phyloP scores from a whole-genome alignment of 2,329 filamentous ascomycete genomes.

The Monosporascus ibericus region DNA sequence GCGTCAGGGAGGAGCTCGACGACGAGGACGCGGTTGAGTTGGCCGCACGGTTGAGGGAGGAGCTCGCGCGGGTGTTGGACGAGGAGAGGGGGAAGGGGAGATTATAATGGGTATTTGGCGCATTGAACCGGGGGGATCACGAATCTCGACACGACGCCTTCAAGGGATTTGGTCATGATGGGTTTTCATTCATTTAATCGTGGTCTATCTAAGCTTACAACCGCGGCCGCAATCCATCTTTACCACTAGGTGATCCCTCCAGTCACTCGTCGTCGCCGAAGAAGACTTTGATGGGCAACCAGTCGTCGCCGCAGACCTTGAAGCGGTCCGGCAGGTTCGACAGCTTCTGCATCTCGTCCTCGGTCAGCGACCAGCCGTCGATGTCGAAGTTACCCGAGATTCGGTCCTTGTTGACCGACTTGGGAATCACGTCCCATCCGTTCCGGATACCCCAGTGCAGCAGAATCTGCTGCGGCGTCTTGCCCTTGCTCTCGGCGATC shows the following conservation, averaged over 20 bases:
- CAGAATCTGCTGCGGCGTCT: conserved; percentile 69
- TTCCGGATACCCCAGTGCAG: conserved; percentile 76
- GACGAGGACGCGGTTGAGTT: conserved; percentile 63
- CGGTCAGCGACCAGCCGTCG: conserved; percentile 66
- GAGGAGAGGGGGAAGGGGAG: conserved; percentile 28
- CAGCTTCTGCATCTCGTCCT: conserved; percentile 65
- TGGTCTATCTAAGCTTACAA: conserved; percentile 7
- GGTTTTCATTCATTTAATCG: conserved; percentile 3
- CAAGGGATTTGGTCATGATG: not conserved
- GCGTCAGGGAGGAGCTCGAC: conserved; percentile 66
- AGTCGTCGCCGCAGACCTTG: conserved; percentile 73
- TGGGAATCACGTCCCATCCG: conserved; percentile 79
- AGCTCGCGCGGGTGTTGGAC: conserved; percentile 41
- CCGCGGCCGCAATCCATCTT: not conserved
- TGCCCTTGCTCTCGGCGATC: conserved; percentile 60
- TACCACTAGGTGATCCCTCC: not conserved
- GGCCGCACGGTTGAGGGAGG: conserved; percentile 47
- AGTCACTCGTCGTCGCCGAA: conserved; percentile 72
- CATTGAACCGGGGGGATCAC: too few relatives aligned
- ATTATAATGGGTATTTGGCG: conserved; percentile 22
- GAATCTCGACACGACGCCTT: too few relatives aligned
- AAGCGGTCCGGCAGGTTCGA: conserved; percentile 66
- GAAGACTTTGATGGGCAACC: conserved; percentile 74
- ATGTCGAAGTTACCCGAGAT: conserved; percentile 72
- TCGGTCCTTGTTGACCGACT: conserved; percentile 67